Conservation (phyloP, 768 basidiomycete genomes). For the Leucocoprinus sp. region DNA sequence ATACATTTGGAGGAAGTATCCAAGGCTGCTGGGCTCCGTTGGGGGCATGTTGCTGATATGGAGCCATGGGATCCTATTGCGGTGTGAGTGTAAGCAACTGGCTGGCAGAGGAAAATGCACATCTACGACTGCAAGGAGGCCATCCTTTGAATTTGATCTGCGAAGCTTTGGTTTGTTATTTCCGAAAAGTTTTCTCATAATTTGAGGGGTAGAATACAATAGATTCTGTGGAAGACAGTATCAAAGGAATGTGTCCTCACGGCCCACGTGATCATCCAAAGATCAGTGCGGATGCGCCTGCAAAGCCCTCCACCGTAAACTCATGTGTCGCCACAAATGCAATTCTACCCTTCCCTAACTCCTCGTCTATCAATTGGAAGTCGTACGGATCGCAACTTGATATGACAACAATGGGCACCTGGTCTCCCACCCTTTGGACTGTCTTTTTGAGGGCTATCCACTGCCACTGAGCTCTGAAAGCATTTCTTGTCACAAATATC, state of each 20-base stretch:
- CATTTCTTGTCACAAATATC: constrained; percentile 54
- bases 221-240: background rate
- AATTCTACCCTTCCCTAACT: constrained; percentile 15
- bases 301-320: constrained; percentile 45
- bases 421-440: background rate
- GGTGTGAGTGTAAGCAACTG: background rate
- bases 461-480: constrained; percentile 47
- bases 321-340: constrained; percentile 50
- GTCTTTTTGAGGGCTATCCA: constrained; percentile 26
- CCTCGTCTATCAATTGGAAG: constrained; percentile 21
- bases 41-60: constrained; percentile 7
- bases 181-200: constrained; percentile 57
- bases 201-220: constrained; percentile 2
- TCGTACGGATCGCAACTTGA: constrained; percentile 67
- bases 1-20: too few species aligned
- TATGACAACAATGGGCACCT: constrained; percentile 36
- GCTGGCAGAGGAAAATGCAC: constrained; percentile 14
- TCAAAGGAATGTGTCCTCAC: background rate
- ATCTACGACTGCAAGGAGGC: constrained; percentile 17
- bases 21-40: background rate
- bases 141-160: constrained; percentile 27
- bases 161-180: constrained; percentile 34
- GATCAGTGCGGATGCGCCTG: constrained; percentile 32
- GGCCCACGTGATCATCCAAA: constrained; percentile 23
- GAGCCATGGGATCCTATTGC: constrained; percentile 3